Percentiles rank a stretch among this genome's conserved stretches.
phyloP scores from a whole-genome alignment of 2,329 filamentous ascomycete genomes.

The Magnaporthiopsis poae region DNA sequence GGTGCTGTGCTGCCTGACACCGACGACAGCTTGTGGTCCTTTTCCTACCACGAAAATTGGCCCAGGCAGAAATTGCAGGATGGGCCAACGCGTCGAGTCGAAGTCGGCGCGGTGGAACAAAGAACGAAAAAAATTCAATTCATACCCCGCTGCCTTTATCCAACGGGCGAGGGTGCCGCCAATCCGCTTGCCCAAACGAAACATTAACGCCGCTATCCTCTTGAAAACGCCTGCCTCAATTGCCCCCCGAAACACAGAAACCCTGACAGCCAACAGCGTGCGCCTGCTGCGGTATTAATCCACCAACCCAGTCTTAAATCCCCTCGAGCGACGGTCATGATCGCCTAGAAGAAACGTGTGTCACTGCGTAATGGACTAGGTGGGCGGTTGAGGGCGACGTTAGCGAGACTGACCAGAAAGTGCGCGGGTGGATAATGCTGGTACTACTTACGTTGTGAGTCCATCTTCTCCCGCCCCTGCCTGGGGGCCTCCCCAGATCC shows the following conservation, averaged over 20 bases:
- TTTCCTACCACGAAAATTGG: neutral
- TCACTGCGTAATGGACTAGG: neutral
- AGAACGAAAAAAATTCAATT: neutral
- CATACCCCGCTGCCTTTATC: neutral
- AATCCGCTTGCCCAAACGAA: neutral
- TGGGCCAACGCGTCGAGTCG: neutral
- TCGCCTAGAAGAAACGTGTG: neutral
- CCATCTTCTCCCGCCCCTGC: conserved; percentile 4
- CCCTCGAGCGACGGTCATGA: neutral
- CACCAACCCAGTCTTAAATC: neutral
- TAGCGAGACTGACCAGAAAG: neutral
- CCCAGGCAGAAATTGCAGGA: neutral
- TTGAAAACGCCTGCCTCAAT: neutral
- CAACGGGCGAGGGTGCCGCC: neutral
- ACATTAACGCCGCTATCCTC: neutral
- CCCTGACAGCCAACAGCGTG: neutral
- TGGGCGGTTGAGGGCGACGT: neutral
- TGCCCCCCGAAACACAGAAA: neutral
- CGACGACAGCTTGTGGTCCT: neutral
- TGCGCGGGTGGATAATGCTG: neutral
- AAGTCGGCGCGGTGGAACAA: neutral
- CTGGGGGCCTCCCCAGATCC: no score
- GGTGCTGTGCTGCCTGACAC: neutral
- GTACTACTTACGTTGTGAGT: conserved; percentile 1
- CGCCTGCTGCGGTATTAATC: neutral